Conservation (phyloP, 441 rosid genomes). For the Gossypium gossypioides region DNA sequence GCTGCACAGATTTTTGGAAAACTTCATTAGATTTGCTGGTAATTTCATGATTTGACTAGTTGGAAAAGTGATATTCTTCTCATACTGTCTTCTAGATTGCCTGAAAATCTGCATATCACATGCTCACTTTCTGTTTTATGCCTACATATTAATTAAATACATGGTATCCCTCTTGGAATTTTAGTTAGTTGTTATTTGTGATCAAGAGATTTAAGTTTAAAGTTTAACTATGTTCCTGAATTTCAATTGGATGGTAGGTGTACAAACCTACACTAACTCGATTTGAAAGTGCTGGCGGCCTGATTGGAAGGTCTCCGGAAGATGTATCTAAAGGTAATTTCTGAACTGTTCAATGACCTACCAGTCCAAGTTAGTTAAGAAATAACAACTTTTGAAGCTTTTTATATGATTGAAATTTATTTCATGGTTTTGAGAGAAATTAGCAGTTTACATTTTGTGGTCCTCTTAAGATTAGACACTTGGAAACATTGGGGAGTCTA, state of each 20-base stretch:
- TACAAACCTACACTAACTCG: constrained; percentile 65
- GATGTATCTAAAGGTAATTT: constrained; percentile 65
- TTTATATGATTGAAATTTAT: constrained; percentile 3
- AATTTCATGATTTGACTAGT: background rate
- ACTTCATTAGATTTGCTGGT: background rate
- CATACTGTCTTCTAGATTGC: background rate
- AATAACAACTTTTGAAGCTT: background rate
- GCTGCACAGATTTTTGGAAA: constrained; percentile 1
- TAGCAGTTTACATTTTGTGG: background rate
- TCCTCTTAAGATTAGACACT: background rate
- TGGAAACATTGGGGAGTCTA: background rate
- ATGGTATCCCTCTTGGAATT: background rate
- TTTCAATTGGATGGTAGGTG: constrained; percentile 46
- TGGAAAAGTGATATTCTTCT: constrained; percentile 5
- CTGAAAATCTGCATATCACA: background rate
- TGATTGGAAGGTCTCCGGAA: constrained; percentile 64
- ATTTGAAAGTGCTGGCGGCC: constrained; percentile 73
- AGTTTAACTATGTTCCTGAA: background rate
- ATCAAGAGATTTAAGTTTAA: constrained; percentile 3
- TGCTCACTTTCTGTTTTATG: constrained; percentile 3
- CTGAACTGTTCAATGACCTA: background rate
- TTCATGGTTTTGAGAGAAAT: constrained; percentile 3
- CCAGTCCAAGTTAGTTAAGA: constrained; percentile 2
- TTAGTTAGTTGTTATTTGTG: constrained; percentile 6
- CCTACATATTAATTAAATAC: background rate